Base-by-base conservation (phyloP, 2,329 filamentous ascomycete genomes). In the Sporothrix euskadiensis region DNA sequence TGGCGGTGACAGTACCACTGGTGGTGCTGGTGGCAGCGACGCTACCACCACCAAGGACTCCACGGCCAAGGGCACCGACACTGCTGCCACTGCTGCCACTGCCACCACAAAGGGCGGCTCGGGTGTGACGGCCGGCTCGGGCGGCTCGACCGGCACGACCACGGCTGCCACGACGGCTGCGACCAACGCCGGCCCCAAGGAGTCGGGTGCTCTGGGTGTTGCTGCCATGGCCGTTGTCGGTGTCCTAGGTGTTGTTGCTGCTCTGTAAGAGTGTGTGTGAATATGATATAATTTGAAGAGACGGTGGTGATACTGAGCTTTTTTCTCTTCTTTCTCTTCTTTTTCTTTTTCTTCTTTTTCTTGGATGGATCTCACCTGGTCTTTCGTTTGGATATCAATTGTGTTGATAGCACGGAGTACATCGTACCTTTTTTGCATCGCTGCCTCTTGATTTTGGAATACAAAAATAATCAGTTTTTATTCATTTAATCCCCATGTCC, bases 101-200 rank as follows among this genome's bases (percentile, higher is more conserved):
- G 30, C 39, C 39, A 39, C 47, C 65, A 63, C 66, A 56, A 71
- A 68, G 54, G 59, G 35, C n/a, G 35, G 57, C 19, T 63, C 65
- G 26, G 56, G 57, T 30, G 44, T 72, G 3, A 73, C 30, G 9
- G 59, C 71, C 5, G 73, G 66, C 26, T 32, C 70, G 6, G 71
- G 30, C 8, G 63, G 44, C 72, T 66, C 26, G 41, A 35, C 56
- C 19, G 30, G 52, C 71, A 66, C 65, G 44, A 57, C 74, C 4
- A 26, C 12, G 19, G 30, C 73, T 22, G 59, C 59, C 35, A 49
- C 39, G 56, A 9, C 41, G 8, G 70, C 72, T 22, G 61, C 61
- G 19, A 61, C 75, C 22, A 69, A 74, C n/a, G 65, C 66, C 12
- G 72, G 68, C 6, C 22, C 71, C 26, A 70, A 68, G 35, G 57